Conservation (phyloP, 352 stramenopile genomes). For the Phytophthora quininea region DNA sequence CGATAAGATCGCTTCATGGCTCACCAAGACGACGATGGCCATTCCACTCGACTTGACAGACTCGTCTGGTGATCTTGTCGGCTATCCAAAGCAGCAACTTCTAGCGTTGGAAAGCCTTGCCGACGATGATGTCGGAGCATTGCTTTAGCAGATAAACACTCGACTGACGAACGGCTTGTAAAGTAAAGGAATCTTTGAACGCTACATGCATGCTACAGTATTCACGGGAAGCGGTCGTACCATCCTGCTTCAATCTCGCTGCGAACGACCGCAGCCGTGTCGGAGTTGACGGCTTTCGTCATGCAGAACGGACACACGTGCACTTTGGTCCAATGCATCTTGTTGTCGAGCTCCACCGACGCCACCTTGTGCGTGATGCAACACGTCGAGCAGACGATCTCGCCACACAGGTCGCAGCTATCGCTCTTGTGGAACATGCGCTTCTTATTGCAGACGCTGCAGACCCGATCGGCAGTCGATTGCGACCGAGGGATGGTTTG, state of each 20-base stretch:
- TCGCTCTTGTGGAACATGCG: constrained; percentile 24
- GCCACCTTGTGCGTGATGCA: constrained; percentile 41
- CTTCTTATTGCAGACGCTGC: constrained; percentile 28
- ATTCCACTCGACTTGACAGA: too few relatives aligned
- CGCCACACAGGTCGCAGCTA: constrained; percentile 31
- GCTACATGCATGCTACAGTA: too few relatives aligned
- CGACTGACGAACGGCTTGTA: too few relatives aligned
- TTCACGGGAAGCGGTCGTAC: constrained; percentile 6
- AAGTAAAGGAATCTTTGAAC: too few relatives aligned
- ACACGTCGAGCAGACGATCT: constrained; percentile 38
- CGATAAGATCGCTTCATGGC: too few relatives aligned
- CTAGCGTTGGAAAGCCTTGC: too few relatives aligned
- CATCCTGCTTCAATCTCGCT: constrained; percentile 32
- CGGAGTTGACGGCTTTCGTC: constrained; percentile 26
- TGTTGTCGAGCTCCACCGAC: constrained; percentile 36
- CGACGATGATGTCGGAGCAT: too few relatives aligned
- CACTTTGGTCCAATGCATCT: constrained; percentile 32
- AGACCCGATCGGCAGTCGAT: constrained; percentile 12
- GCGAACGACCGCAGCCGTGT: constrained; percentile 28
- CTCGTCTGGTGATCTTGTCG: too few relatives aligned
- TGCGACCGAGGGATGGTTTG: not conserved
- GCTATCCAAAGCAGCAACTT: too few relatives aligned
- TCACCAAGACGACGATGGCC: too few relatives aligned
- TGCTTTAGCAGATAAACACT: too few relatives aligned
- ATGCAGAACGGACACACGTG: constrained; percentile 38